Conservation (phyloP, 257 asterid genomes). For the Henckelia pumila region DNA sequence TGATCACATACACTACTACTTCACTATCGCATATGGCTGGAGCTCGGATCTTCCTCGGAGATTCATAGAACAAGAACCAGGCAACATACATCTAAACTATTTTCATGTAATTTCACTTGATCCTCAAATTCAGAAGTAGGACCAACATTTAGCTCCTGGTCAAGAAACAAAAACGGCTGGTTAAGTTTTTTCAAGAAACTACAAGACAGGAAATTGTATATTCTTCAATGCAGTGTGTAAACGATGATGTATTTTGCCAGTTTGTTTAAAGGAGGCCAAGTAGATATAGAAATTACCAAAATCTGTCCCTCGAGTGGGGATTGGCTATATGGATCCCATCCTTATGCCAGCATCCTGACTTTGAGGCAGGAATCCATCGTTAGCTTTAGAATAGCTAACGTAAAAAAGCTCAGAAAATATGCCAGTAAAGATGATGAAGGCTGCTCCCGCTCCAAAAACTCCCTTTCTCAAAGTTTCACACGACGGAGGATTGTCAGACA, state of each 20-base stretch:
- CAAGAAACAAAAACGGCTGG: not conserved
- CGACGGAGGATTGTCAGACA: constrained; percentile 31
- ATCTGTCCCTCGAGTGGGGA: not conserved
- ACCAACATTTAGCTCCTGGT: not conserved
- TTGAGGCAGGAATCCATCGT: constrained; percentile 35
- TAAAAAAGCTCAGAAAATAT: constrained; percentile 36
- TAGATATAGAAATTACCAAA: not conserved
- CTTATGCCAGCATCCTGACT: constrained; percentile 62
- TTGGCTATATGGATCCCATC: constrained; percentile 49
- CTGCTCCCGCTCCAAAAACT: constrained; percentile 47
- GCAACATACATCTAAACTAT: not conserved
- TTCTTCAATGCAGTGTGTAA: no score
- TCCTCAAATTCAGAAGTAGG: not conserved
- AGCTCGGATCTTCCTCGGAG: not conserved
- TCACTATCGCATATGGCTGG: not conserved
- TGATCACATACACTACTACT: no score
- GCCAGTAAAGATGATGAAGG: constrained; percentile 37
- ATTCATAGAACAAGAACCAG: no score
- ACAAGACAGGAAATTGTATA: not conserved
- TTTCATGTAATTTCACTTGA: not conserved
- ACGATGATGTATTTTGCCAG: no score
- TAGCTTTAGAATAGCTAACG: constrained; percentile 31
- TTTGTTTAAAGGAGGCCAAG: not conserved
- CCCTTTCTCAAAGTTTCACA: constrained; percentile 48
- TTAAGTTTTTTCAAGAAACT: not conserved